A percentile compares a stretch with the other conserved stretches of the same genome.
These are phyloP conservation scores for Phyllosticta paracitricarpa DNA, from an alignment of 2,329 filamentous ascomycete species.

Conservation along the genomic window DNA sequence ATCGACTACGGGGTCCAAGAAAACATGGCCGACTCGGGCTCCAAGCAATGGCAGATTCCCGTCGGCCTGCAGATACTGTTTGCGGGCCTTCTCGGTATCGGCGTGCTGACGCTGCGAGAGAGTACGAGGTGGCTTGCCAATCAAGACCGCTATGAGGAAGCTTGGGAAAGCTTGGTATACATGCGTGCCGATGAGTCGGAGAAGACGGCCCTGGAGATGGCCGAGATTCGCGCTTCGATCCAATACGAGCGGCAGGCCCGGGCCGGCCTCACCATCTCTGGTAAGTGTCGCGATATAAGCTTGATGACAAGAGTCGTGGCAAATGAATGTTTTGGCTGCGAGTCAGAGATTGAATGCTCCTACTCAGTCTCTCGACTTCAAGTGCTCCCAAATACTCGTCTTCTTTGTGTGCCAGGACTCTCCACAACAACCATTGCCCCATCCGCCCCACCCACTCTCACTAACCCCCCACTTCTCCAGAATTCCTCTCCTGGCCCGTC, in stretches of 20 bases:
- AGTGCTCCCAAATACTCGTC: too few species aligned
- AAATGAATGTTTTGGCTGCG: too few species aligned
- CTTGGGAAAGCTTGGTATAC: constrained; percentile 41
- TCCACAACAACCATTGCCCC: neutral
- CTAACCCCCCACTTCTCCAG: constrained; percentile 14
- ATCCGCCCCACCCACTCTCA: neutral
- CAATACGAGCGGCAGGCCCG: constrained; percentile 36
- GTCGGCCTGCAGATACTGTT: constrained; percentile 33
- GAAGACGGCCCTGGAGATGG: constrained; percentile 35
- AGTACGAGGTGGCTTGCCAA: constrained; percentile 58
- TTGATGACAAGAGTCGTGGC: too few species aligned
- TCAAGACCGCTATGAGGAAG: constrained; percentile 54
- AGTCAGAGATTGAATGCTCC: too few species aligned
- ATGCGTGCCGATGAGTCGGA: constrained; percentile 37
- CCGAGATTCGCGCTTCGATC: constrained; percentile 40
- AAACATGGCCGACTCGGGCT: constrained; percentile 20
- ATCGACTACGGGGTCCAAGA: constrained; percentile 40
- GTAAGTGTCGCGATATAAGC: constrained; percentile 1
- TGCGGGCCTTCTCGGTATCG: constrained; percentile 20
- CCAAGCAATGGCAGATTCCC: constrained; percentile 47
- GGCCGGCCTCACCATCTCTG: constrained; percentile 31
- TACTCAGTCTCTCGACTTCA: neutral
- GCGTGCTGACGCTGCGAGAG: constrained; percentile 20
- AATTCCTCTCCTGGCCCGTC: constrained; percentile 39
- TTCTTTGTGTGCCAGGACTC: too few species aligned